Conservation (phyloP, 768 basidiomycete genomes). For the Xerocomus spinulosus region DNA sequence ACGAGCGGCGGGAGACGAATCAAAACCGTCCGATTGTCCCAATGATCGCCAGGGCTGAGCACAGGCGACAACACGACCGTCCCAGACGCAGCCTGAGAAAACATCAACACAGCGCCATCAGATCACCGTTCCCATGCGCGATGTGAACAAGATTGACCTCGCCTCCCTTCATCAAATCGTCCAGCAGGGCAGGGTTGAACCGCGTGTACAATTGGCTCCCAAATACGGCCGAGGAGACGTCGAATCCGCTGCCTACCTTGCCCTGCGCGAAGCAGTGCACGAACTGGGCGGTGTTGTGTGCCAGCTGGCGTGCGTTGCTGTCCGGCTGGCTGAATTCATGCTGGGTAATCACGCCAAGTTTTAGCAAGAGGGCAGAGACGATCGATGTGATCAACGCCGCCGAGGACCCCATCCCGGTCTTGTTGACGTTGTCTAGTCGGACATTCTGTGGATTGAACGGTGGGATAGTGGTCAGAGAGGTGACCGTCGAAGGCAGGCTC, state of each 20-base stretch:
- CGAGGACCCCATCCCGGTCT: conserved; percentile 96
- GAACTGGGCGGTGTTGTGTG: conserved; percentile 92
- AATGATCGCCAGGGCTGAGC: conserved; percentile 51
- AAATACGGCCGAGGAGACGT: conserved; percentile 89
- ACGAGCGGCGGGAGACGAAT: conserved; percentile 83
- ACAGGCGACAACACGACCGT: conserved; percentile 42
- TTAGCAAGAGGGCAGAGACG: conserved; percentile 78
- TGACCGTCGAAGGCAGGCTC: conserved; percentile 56
- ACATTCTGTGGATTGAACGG: conserved; percentile 75
- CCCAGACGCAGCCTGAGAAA: conserved; percentile 12
- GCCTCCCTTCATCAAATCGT: conserved; percentile 19
- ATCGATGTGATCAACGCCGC: conserved; percentile 96
- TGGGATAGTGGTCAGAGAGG: conserved; percentile 61
- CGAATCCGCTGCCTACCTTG: conserved; percentile 97
- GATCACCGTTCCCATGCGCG: background rate
- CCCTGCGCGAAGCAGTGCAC: conserved; percentile 96
- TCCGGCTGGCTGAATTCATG: conserved; percentile 43
- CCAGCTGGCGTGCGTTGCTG: conserved; percentile 51
- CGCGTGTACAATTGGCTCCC: conserved; percentile 92
- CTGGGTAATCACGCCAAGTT: conserved; percentile 57
- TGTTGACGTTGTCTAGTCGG: conserved; percentile 79
- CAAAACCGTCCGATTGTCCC: conserved; percentile 67
- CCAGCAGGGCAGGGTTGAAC: conserved; percentile 58
- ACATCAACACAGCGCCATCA: background rate
- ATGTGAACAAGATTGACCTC: background rate